Evolutionary conservation across 176 grass and related monocot genomes (phyloP).

Genomic region (Cenchrus purpureus): DNA sequence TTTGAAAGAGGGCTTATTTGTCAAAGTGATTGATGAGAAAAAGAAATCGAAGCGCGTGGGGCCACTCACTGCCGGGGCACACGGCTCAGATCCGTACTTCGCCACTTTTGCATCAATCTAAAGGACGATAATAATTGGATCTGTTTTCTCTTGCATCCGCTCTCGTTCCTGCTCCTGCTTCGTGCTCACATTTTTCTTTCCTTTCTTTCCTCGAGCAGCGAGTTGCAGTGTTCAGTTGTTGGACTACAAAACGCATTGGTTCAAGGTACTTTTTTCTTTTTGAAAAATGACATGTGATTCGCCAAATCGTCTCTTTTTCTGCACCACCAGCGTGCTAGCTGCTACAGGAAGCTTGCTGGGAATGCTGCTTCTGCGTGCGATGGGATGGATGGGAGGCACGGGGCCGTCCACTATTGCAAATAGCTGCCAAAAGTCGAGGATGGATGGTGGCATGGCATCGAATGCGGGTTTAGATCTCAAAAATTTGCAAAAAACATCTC

Average conservation of each 20-base stretch:
- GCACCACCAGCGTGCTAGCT: not conserved
- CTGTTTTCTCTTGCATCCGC: not conserved
- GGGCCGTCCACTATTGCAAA: slow-evolving; percentile 9
- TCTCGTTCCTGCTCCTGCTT: not conserved
- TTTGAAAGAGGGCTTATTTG: not conserved
- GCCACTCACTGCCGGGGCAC: not conserved
- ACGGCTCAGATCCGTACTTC: slow-evolving; percentile 26
- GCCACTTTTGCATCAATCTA: slow-evolving; percentile 28
- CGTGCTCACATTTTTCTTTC: not conserved
- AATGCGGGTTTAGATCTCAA: not conserved
- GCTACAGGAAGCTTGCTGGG: not conserved
- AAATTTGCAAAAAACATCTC: too few species aligned
- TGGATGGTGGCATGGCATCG: not conserved
- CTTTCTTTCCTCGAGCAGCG: not conserved
- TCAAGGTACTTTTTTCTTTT: not conserved
- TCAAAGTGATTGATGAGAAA: not conserved
- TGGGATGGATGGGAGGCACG: not conserved
- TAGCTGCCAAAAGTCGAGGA: not conserved
- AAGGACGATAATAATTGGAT: slow-evolving; percentile 8
- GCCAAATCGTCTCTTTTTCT: not conserved
- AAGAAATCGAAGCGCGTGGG: slow-evolving; percentile 11
- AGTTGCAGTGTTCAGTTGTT: not conserved
- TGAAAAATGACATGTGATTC: not conserved
- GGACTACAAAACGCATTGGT: not conserved
- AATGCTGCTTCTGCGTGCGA: not conserved